phyloP scores from a whole-genome alignment of 2,329 filamentous ascomycete species.

The Neofusicoccum cordaticola region DNA sequence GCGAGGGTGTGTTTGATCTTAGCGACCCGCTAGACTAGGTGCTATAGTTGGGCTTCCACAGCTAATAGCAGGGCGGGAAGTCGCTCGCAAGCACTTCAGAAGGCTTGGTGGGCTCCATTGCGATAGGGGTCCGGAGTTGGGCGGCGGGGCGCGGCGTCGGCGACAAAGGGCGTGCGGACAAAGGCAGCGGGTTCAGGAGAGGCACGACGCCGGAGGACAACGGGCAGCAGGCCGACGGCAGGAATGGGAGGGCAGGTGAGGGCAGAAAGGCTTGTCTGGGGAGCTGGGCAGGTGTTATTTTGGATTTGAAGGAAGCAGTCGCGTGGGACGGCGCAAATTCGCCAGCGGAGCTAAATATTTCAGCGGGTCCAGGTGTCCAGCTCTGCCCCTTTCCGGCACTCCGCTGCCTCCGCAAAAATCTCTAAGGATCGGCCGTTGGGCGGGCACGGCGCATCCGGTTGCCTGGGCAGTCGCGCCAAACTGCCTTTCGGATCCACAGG shows the following conservation, averaged over 20 bases:
- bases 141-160: not conserved
- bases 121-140: not conserved
- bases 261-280: not conserved
- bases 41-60: not conserved
- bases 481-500: conserved; percentile 3
- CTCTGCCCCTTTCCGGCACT: conserved; percentile 12
- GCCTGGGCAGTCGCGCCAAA: not conserved
- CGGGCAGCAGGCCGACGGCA: not conserved
- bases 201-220: not conserved
- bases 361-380: not conserved
- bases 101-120: conserved; percentile 17
- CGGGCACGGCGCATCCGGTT: conserved; percentile 2
- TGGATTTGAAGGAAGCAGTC: not conserved
- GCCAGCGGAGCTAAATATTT: conserved; percentile 8
- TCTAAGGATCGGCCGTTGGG: conserved; percentile 1
- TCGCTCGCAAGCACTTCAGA: conserved; percentile 17
- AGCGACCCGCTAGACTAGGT: not conserved
- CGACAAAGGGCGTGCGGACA: not conserved
- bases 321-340: not conserved
- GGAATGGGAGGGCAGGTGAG: not conserved
- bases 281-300: not conserved
- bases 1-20: not conserved
- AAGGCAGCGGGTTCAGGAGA: not conserved
- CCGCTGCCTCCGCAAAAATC: conserved; percentile 7
- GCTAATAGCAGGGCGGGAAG: conserved; percentile 17